Evolutionary conservation across 2,329 filamentous ascomycete species (phyloP).

Genomic region (Fusarium sp.): DNA sequence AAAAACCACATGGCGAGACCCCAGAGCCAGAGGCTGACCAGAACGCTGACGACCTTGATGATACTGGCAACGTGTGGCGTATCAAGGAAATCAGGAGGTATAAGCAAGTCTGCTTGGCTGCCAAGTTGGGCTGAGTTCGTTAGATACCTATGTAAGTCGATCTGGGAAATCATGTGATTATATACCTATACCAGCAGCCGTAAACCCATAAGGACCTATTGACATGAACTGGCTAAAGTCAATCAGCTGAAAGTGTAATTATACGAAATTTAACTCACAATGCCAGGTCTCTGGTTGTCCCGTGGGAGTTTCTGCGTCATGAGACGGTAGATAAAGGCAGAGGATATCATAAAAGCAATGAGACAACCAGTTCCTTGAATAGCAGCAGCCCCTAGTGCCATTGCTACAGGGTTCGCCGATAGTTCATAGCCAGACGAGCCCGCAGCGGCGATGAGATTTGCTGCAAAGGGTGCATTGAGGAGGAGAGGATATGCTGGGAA

Average conservation of each 20-base stretch:
- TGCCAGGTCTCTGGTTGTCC: constrained; percentile 81
- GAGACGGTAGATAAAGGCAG: constrained; percentile 85
- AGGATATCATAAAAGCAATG: constrained; percentile 81
- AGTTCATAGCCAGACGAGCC: constrained; percentile 38
- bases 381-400: constrained; percentile 64
- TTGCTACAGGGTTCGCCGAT: constrained; percentile 58
- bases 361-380: constrained; percentile 69
- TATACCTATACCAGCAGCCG: constrained; percentile 59
- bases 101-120: constrained; percentile 57
- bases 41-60: constrained; percentile 65
- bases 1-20: constrained; percentile 89
- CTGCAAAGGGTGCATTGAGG: constrained; percentile 80
- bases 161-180: background rate
- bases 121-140: constrained; percentile 59
- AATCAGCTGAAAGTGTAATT: background rate
- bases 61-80: constrained; percentile 59
- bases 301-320: constrained; percentile 89
- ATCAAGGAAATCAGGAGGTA: constrained; percentile 60
- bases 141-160: constrained; percentile 8
- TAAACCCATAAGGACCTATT: constrained; percentile 79
- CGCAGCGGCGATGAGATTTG: constrained; percentile 64
- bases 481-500: constrained; percentile 88
- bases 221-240: constrained; percentile 73
- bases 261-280: constrained; percentile 57
- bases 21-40: constrained; percentile 84